These are phyloP conservation scores for Paramarasmius palmivorus DNA, from an alignment of 1,284 basidiomycete genomes.

Conservation along the genomic window DNA sequence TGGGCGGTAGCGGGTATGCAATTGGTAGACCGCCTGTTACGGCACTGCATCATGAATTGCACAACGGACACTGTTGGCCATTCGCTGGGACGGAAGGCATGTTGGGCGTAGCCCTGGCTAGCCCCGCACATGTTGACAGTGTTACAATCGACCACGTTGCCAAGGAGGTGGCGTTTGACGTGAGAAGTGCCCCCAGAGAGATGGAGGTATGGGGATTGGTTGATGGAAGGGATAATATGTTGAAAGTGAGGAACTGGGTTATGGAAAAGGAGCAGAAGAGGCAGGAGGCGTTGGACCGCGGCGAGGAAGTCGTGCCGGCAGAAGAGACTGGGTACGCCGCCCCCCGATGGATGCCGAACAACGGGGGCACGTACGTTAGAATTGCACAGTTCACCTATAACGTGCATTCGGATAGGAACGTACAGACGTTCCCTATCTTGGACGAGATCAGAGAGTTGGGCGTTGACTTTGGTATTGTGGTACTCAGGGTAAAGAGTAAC, in stretches of 20 bases:
- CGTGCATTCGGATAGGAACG: slow-evolving; percentile 59
- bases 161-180: slow-evolving; percentile 75
- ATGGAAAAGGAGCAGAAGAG: slow-evolving; percentile 37
- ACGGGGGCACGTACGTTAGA: slow-evolving; percentile 62
- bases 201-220: slow-evolving; percentile 91
- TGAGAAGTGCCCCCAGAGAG: slow-evolving; percentile 77
- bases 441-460: slow-evolving; percentile 66
- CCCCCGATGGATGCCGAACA: slow-evolving; percentile 54
- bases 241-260: slow-evolving; percentile 54
- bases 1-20: slow-evolving; percentile 63
- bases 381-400: slow-evolving; percentile 85
- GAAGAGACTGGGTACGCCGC: slow-evolving; percentile 29
- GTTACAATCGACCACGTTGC: slow-evolving; percentile 90
- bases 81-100: slow-evolving; percentile 79
- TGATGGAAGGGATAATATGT: slow-evolving; percentile 72
- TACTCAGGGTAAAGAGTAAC: slow-evolving; percentile 79
- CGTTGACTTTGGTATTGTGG: slow-evolving; percentile 81
- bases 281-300: slow-evolving; percentile 38
- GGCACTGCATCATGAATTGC: slow-evolving; percentile 80
- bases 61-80: slow-evolving; percentile 92
- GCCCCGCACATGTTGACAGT: slow-evolving; percentile 69
- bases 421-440: slow-evolving; percentile 86
- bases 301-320: slow-evolving; percentile 30
- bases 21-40: slow-evolving; percentile 81
- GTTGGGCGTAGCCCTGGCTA: slow-evolving; percentile 78